Base-by-base conservation (phyloP, 2,329 filamentous ascomycete genomes). In the Grosmannia clavigera region DNA sequence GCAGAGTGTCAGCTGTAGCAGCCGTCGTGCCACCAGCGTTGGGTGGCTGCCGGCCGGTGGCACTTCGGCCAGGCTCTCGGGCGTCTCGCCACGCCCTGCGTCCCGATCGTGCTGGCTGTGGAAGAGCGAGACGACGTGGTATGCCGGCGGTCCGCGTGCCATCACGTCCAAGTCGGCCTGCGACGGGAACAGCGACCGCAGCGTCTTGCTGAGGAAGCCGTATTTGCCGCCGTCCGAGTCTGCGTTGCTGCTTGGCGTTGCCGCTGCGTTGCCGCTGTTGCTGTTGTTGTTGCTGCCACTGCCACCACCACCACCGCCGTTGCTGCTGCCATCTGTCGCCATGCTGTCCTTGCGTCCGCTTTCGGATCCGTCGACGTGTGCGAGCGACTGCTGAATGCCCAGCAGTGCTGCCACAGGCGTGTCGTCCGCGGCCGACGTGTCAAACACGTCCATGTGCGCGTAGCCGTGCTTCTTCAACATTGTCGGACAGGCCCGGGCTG, bases 1-100 rank as follows among this genome's bases (percentile, higher is more conserved):
- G 60, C 73, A 76, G 14, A 74, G 70, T 2, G 72, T 71, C 4
- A 81, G 63, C 33, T 77, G 73, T 12, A 82, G 69, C 27, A 82
- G 71, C 7, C 74, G 71, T 60, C 73, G 75, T 2, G 78, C 78
- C 2, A 82, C 68, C 6, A 79, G 62, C 2, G 76, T 70, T 0
- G 79, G 80, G 64, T 81, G 80, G 31, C 71, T 72, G 0, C 67
- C 69, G 19, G 62, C 61, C 1, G 69, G 67, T 1, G 73, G 76
- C 58, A 70, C 63, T 33, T 63, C 62, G 5, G 64, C 61, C n/a
- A 71, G 61, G 7, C 60, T 61, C 6, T 67, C 64, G 0, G 63
- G 53, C 0, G 64, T 54, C 55, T 70, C 69, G 31, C 58, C 60
- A 51, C 55, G 69, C 19, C 69, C 67, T 12, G 67, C 65, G 2